Conservation (phyloP, 2,329 filamentous ascomycete genomes). For the Ilyonectria robusta region DNA sequence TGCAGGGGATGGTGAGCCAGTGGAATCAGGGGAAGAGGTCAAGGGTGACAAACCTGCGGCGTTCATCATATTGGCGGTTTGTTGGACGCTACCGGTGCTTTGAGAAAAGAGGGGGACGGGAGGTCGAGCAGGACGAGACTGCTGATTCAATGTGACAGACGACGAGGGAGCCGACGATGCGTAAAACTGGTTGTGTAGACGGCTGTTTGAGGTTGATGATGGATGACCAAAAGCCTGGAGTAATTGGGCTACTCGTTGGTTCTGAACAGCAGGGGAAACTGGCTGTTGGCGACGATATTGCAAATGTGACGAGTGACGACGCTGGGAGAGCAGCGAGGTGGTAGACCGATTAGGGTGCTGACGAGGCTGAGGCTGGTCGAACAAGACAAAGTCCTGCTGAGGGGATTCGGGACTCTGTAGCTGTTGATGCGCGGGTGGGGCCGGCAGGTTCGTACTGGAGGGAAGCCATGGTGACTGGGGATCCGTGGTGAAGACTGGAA, state of each 20-base stretch:
- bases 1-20: conserved; percentile 56
- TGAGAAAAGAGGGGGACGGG: conserved; percentile 81
- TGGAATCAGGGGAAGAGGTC: not conserved
- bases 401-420: conserved; percentile 64
- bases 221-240: conserved; percentile 71
- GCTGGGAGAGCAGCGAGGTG: conserved; percentile 58
- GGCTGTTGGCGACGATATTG: conserved; percentile 62
- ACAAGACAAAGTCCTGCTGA: conserved; percentile 85
- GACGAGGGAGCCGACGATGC: conserved; percentile 76
- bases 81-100: conserved; percentile 67
- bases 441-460: conserved; percentile 76
- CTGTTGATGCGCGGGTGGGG: conserved; percentile 71
- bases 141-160: conserved; percentile 69
- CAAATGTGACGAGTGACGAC: conserved; percentile 61
- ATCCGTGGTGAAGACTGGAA: conserved; percentile 87
- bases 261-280: conserved; percentile 61
- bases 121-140: conserved; percentile 69
- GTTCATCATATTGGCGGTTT: conserved; percentile 62
- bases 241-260: conserved; percentile 71
- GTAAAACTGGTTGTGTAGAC: conserved; percentile 75
- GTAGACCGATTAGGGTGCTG: conserved; percentile 56
- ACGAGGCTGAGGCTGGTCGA: conserved; percentile 66
- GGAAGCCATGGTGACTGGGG: conserved; percentile 85
- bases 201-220: conserved; percentile 69
- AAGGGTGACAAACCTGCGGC: conserved; percentile 54